Conservation (phyloP, 192 early-diverging fungal genomes). For the Linnemannia exigua region DNA sequence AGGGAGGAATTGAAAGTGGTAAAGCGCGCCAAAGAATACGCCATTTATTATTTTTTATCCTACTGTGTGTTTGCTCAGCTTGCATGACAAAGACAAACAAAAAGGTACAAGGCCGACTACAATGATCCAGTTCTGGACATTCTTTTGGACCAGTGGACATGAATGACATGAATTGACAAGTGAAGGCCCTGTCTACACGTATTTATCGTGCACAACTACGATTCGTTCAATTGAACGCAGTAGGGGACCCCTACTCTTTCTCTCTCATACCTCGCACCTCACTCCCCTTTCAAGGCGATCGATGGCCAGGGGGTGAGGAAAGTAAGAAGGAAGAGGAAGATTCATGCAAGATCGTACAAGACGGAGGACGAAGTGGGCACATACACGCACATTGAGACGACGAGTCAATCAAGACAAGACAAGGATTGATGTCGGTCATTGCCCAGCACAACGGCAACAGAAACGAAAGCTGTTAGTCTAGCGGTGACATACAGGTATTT, state of each 20-base stretch:
- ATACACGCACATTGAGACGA: too few species aligned
- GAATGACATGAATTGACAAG: neutral
- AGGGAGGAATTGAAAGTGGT: neutral
- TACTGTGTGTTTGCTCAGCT: neutral
- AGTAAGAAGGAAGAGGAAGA: too few species aligned
- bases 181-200: neutral
- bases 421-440: too few species aligned
- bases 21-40: too few species aligned
- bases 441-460: too few species aligned
- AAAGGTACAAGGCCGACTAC: neutral
- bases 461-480: too few species aligned
- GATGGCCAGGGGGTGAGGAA: neutral
- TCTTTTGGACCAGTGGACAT: conserved; percentile 1
- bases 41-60: neutral
- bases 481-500: too few species aligned
- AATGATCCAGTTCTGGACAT: neutral
- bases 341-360: too few species aligned
- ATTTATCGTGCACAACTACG: conserved; percentile 1
- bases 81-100: conserved; percentile 8
- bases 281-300: neutral
- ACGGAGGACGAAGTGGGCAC: too few species aligned
- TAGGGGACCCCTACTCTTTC: neutral
- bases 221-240: conserved; percentile 3
- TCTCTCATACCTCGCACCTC: neutral
- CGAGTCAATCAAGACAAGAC: too few species aligned